Conservation (phyloP, 164 flowering plant genomes). For the Hamamelis virginiana region DNA sequence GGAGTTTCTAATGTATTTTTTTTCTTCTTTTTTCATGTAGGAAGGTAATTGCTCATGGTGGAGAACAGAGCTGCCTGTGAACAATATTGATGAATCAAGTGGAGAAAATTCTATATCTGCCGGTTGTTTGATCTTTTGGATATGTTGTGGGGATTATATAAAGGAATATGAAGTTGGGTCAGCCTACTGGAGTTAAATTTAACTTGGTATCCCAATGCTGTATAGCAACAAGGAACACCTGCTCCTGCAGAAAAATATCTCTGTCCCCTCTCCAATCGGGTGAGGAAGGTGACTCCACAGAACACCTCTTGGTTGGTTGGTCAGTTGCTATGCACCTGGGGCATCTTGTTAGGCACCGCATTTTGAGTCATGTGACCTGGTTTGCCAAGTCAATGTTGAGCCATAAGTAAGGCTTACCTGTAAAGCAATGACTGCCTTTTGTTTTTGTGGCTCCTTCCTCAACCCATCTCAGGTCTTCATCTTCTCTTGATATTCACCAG, state of each 20-base stretch:
- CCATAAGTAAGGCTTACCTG: not conserved
- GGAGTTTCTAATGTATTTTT: slow-evolving; percentile 7
- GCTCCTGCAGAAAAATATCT: not conserved
- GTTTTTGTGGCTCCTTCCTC: not conserved
- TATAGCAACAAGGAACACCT: not conserved
- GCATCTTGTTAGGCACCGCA: not conserved
- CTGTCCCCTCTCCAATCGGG: not conserved
- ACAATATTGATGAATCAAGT: too few species aligned
- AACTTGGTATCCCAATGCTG: not conserved
- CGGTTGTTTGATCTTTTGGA: not conserved
- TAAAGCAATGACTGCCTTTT: not conserved
- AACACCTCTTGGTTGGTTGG: not conserved
- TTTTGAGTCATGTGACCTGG: not conserved
- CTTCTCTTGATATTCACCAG: not conserved
- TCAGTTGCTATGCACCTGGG: not conserved
- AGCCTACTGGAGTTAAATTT: not conserved
- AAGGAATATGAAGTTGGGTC: not conserved
- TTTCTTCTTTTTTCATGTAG: not conserved
- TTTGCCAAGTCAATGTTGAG: not conserved
- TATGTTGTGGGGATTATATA: too few species aligned
- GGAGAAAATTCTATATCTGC: too few species aligned
- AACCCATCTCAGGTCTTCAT: not conserved
- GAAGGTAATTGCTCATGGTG: not conserved
- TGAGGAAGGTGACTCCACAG: not conserved
- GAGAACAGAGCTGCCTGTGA: slow-evolving; percentile 5